phyloP scores from a whole-genome alignment of 768 basidiomycete genomes.

The Lactifluus echinatus region DNA sequence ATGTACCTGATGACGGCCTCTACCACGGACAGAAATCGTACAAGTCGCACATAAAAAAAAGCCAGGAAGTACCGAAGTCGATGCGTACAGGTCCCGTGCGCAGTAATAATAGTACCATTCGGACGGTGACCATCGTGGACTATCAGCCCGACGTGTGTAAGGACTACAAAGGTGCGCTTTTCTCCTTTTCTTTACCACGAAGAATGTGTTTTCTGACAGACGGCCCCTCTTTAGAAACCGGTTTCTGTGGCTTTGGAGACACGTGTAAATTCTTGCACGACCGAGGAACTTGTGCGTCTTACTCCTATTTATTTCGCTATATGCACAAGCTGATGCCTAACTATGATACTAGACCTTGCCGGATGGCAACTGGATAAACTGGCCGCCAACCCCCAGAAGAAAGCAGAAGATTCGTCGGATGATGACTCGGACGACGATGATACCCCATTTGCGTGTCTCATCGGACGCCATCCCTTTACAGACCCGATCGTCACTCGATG shows the following conservation, averaged over 20 bases:
- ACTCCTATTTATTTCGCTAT: slow-evolving; percentile 5
- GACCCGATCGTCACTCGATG: slow-evolving; percentile 95
- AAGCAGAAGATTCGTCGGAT: slow-evolving; percentile 47
- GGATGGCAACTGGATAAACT: slow-evolving; percentile 98
- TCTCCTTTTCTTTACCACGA: neutral
- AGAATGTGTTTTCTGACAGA: neutral
- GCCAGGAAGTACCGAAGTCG: slow-evolving; percentile 75
- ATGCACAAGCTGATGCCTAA: slow-evolving; percentile 12
- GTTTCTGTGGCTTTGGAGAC: slow-evolving; percentile 98
- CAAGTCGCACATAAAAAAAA: slow-evolving; percentile 71
- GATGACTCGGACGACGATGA: slow-evolving; percentile 75
- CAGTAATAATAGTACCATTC: slow-evolving; percentile 64
- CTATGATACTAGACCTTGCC: slow-evolving; percentile 58
- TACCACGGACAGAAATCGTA: slow-evolving; percentile 84
- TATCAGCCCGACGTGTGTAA: slow-evolving; percentile 99
- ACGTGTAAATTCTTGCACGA: slow-evolving; percentile 99
- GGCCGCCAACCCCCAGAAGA: slow-evolving; percentile 64
- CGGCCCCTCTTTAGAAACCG: slow-evolving; percentile 67
- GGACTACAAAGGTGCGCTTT: slow-evolving; percentile 87
- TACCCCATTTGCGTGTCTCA: slow-evolving; percentile 96
- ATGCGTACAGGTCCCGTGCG: slow-evolving; percentile 81
- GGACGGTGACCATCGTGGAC: slow-evolving; percentile 91
- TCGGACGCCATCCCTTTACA: slow-evolving; percentile 90
- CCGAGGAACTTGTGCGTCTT: slow-evolving; percentile 78
- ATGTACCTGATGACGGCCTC: slow-evolving; percentile 68